phyloP scores from a whole-genome alignment of 2,329 filamentous ascomycete genomes.

The Beauveria caledonica region DNA sequence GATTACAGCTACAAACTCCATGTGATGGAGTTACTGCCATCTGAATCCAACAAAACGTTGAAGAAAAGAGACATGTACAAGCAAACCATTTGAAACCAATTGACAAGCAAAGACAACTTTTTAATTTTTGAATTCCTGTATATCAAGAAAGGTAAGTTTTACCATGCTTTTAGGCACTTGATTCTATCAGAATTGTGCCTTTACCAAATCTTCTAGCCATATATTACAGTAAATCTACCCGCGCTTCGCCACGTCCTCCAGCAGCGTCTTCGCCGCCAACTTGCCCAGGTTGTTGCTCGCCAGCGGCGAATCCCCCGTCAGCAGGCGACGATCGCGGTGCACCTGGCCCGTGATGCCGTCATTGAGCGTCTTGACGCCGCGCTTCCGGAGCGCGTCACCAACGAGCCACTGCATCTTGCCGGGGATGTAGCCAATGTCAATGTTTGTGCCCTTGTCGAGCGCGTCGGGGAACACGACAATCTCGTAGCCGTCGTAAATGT shows the following conservation, averaged over 20 bases:
- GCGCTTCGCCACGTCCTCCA: conserved; percentile 13
- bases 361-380: conserved; percentile 14
- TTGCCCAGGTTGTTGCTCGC: conserved; percentile 16
- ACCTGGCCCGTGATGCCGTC: conserved; percentile 13
- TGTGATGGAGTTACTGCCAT: too few species aligned
- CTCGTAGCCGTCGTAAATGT: conserved; percentile 16
- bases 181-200: background rate
- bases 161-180: background rate
- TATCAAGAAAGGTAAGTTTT: too few species aligned
- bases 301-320: conserved; percentile 16
- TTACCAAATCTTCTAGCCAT: background rate
- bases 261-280: conserved; percentile 14
- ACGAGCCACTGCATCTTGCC: conserved; percentile 18
- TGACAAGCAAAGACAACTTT: too few species aligned
- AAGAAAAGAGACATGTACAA: too few species aligned
- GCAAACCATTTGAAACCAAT: too few species aligned
- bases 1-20: too few species aligned
- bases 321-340: conserved; percentile 12
- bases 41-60: too few species aligned
- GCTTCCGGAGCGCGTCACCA: conserved; percentile 12
- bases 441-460: conserved; percentile 14
- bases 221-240: background rate
- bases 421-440: conserved; percentile 17
- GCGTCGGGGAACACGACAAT: conserved; percentile 16
- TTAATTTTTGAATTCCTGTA: too few species aligned